A percentile compares a stretch with the other conserved stretches of the same genome.
These are phyloP conservation scores for Amyloporia xantha DNA, from an alignment of 768 basidiomycete species.

Conservation along the genomic window DNA sequence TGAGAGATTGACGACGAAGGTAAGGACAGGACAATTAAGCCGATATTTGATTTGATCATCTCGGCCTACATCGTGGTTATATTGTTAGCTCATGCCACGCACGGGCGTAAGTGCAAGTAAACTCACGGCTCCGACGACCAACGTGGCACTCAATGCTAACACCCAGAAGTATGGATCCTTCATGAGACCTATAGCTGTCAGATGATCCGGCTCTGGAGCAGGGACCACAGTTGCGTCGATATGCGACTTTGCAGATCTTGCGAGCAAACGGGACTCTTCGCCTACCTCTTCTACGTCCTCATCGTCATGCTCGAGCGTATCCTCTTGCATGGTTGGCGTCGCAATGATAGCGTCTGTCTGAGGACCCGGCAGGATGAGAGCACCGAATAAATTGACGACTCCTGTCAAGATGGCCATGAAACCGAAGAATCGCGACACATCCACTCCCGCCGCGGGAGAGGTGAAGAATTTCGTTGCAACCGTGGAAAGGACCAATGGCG, in stretches of 20 bases:
- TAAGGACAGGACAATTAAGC: conserved; percentile 65
- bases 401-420: conserved; percentile 54
- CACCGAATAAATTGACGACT: conserved; percentile 47
- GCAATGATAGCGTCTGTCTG: conserved; percentile 8
- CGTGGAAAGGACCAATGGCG: conserved; percentile 65
- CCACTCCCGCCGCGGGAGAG: conserved; percentile 35
- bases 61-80: conserved; percentile 42
- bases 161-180: conserved; percentile 59
- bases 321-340: not conserved
- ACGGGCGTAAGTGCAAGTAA: not conserved
- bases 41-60: conserved; percentile 81
- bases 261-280: conserved; percentile 23
- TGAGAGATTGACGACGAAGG: conserved; percentile 7
- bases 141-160: conserved; percentile 42
- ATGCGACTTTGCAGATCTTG: not conserved
- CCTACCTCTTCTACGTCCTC: conserved; percentile 5
- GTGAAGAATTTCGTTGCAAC: conserved; percentile 61
- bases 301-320: not conserved
- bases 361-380: conserved; percentile 28
- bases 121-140: conserved; percentile 67
- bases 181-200: conserved; percentile 38
- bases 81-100: not conserved
- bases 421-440: conserved; percentile 42
- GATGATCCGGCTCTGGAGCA: conserved; percentile 24
- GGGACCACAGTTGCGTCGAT: conserved; percentile 17